Evolutionary conservation across 129 eudicot genomes (phyloP).

Genomic region (Scalesia atractyloides): DNA sequence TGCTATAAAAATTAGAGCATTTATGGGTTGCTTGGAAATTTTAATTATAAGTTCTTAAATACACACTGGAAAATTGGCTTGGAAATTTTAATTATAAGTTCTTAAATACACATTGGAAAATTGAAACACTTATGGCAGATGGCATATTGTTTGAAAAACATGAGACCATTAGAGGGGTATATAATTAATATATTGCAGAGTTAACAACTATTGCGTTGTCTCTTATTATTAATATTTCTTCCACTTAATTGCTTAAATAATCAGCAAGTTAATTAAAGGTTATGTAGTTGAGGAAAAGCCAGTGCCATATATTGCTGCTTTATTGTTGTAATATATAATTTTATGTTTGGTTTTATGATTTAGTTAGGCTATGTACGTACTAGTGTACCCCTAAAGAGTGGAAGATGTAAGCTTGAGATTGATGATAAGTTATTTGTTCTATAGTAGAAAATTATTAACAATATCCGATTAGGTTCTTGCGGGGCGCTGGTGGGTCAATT

Average conservation of each 20-base stretch:
- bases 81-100: no score
- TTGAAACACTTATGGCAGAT: constrained; percentile 9
- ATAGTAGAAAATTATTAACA: no score
- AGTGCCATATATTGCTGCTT: not conserved
- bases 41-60: no score
- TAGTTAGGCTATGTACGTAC: constrained; percentile 5
- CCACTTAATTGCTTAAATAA: not conserved
- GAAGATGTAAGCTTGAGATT: not conserved
- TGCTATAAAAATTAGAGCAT: no score
- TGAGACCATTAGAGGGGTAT: constrained; percentile 37
- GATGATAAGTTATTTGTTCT: no score
- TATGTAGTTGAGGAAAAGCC: not conserved
- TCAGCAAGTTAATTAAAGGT: not conserved
- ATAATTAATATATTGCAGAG: constrained; percentile 39
- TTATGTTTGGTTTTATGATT: not conserved
- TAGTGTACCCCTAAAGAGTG: not conserved
- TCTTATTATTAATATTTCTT: constrained; percentile 35
- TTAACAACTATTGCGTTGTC: constrained; percentile 53
- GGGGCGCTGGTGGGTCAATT: no score
- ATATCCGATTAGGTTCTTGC: no score
- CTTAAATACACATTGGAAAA: no score
- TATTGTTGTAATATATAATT: not conserved
- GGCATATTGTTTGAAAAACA: constrained; percentile 41
- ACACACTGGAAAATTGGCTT: no score
- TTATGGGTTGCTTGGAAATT: no score